A percentile compares a stretch with the other conserved stretches of the same genome.
Conservation (phyloP, 2,329 filamentous ascomycete species). For the Colletotrichum limetticola region DNA sequence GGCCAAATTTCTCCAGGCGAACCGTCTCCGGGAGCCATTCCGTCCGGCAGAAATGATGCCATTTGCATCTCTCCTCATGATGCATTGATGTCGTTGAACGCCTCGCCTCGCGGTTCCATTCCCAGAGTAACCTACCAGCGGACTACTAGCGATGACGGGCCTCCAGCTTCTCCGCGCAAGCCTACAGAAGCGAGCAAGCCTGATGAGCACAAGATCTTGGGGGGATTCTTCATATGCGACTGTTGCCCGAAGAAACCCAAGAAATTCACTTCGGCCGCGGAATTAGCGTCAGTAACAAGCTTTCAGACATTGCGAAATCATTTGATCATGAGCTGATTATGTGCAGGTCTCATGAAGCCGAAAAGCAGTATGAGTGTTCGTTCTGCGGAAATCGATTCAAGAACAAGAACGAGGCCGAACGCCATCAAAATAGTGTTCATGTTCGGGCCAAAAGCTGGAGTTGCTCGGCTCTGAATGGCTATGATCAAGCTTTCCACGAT, state of each 20-base stretch:
- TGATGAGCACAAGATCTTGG: slow-evolving; percentile 60
- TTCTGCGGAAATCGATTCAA: slow-evolving; percentile 97
- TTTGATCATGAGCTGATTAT: slow-evolving; percentile 36
- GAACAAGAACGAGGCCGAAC: slow-evolving; percentile 98
- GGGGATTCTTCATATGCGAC: slow-evolving; percentile 76
- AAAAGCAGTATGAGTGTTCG: slow-evolving; percentile 94
- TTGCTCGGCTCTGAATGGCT: slow-evolving; percentile 84
- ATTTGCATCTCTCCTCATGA: slow-evolving; percentile 61
- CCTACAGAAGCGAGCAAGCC: slow-evolving; percentile 62
- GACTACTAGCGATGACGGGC: slow-evolving; percentile 54
- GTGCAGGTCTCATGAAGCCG: slow-evolving; percentile 84
- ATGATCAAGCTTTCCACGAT: slow-evolving; percentile 88
- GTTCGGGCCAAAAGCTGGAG: slow-evolving; percentile 96
- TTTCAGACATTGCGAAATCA: neutral
- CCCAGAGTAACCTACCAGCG: slow-evolving; percentile 57
- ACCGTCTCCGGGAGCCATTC: slow-evolving; percentile 60
- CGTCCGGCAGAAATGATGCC: slow-evolving; percentile 56
- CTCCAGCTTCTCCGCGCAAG: slow-evolving; percentile 61
- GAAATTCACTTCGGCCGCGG: slow-evolving; percentile 87
- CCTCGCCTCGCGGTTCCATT: slow-evolving; percentile 60
- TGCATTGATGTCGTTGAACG: slow-evolving; percentile 59
- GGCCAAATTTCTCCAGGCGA: slow-evolving; percentile 57
- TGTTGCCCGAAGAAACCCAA: slow-evolving; percentile 98
- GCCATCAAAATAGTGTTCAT: slow-evolving; percentile 95
- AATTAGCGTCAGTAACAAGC: slow-evolving; percentile 75